Evolutionary conservation across 306 rosid species (phyloP).

Genomic region (Fragaria nilgerrensis): DNA sequence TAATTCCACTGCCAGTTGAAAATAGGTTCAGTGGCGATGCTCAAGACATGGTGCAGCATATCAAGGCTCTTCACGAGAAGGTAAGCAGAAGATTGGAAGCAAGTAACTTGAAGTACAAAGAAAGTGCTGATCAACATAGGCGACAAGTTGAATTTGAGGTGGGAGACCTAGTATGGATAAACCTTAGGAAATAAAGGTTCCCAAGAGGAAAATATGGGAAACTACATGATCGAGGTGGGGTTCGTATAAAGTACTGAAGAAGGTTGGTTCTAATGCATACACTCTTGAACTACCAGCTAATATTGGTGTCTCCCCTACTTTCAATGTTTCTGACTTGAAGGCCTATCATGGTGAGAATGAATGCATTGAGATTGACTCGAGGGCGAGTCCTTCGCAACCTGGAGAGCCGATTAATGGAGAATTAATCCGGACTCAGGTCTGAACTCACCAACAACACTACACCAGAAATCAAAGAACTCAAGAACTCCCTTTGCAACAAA

Average conservation of each 20-base stretch:
- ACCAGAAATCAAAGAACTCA: no score
- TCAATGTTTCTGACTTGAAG: neutral
- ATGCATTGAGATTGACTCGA: neutral
- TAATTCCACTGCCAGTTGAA: neutral
- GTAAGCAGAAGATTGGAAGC: neutral
- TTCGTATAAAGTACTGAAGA: neutral
- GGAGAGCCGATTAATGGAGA: no score
- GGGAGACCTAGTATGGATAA: no score
- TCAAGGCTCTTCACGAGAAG: neutral
- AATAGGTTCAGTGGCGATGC: neutral
- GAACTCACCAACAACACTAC: no score
- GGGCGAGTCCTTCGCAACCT: neutral
- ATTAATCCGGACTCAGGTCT: no score
- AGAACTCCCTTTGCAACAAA: no score
- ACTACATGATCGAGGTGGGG: neutral
- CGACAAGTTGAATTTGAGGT: no score
- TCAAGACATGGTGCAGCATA: neutral
- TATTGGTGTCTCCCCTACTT: neutral
- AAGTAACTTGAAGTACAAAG: neutral
- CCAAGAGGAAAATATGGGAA: neutral
- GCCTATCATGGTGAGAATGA: neutral
- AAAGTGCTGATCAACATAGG: neutral
- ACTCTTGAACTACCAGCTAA: neutral
- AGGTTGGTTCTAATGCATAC: neutral
- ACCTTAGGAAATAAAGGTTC: no score